Percentiles rank a stretch among this genome's conserved stretches.
Evolutionary conservation across 495 filamentous ascomycete species (phyloP).

Genomic region (Margaritispora aquatica): DNA sequence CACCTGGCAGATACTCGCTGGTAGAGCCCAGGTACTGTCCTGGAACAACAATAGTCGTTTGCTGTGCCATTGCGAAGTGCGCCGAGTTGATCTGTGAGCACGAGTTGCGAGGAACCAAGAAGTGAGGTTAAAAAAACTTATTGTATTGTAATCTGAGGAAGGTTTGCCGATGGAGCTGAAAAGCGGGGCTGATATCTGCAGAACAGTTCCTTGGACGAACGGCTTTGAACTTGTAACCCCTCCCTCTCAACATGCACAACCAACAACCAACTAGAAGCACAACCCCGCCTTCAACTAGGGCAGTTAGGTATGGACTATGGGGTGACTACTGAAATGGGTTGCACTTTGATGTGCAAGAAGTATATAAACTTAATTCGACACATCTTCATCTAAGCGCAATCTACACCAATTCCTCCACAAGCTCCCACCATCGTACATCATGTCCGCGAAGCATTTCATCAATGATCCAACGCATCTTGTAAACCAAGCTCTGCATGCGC

Average conservation of each 20-base stretch:
- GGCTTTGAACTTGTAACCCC: neutral
- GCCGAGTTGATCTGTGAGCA: neutral
- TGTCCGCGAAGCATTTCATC: conserved; percentile 86
- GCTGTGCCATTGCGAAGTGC: conserved; percentile 19
- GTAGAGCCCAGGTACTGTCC: conserved; percentile 72
- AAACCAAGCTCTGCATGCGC: conserved; percentile 64
- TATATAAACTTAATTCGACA: neutral
- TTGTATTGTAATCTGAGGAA: neutral
- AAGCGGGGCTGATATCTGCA: neutral
- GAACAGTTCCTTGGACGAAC: neutral
- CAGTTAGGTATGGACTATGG: too few relatives aligned
- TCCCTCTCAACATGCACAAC: too few relatives aligned
- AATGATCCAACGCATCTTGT: conserved; percentile 79
- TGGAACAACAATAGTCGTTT: conserved; percentile 43
- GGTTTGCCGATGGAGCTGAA: conserved; percentile 10
- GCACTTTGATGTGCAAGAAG: neutral
- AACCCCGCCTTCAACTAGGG: neutral
- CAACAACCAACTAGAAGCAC: neutral
- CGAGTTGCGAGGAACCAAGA: conserved; percentile 1
- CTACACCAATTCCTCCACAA: neutral
- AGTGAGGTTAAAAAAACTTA: neutral
- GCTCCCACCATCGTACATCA: conserved; percentile 17
- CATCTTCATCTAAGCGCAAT: neutral
- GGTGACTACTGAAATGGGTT: neutral
- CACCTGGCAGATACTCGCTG: conserved; percentile 58